Evolutionary conservation across 1,284 basidiomycete species (phyloP).

Genomic region (Schizophyllum commune): DNA sequence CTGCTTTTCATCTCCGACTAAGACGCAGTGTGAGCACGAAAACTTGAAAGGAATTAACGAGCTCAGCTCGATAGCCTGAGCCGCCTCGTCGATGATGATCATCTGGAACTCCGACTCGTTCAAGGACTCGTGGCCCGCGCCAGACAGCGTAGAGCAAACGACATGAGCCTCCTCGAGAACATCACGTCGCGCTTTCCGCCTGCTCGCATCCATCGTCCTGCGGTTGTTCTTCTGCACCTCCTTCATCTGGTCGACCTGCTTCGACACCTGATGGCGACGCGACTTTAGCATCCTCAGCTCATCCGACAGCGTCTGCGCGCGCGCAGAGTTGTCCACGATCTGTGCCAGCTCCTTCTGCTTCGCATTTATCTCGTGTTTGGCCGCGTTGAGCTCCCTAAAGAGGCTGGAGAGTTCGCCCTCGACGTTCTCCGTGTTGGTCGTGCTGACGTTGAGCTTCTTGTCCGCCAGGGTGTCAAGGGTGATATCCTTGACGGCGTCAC

Average conservation of each 20-base stretch:
- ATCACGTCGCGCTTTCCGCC: conserved; percentile 66
- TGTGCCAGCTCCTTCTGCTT: conserved; percentile 63
- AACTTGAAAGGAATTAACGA: conserved; percentile 97
- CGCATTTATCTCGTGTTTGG: conserved; percentile 9
- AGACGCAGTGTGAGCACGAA: conserved; percentile 76
- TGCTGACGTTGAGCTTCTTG: conserved; percentile 52
- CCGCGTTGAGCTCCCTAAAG: conserved; percentile 56
- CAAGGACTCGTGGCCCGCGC: conserved; percentile 86
- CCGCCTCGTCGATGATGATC: conserved; percentile 97
- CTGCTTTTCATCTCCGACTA: conserved; percentile 99
- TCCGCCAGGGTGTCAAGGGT: conserved; percentile 86
- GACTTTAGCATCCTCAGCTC: conserved; percentile 67
- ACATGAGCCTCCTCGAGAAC: conserved; percentile 88
- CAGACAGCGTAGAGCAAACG: conserved; percentile 91
- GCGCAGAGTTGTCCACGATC: conserved; percentile 44
- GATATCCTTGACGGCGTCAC: conserved; percentile 79
- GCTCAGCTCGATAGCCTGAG: conserved; percentile 93
- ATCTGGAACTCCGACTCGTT: conserved; percentile 89
- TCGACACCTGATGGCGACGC: conserved; percentile 55
- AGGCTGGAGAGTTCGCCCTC: conserved; percentile 53
- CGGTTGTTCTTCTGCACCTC: conserved; percentile 70
- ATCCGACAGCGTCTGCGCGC: conserved; percentile 46
- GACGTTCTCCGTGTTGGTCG: conserved; percentile 35
- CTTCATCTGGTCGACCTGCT: conserved; percentile 69
- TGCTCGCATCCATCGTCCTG: conserved; percentile 70